Conservation (phyloP, 2,329 filamentous ascomycete genomes). For the Fusarium bactridioides region DNA sequence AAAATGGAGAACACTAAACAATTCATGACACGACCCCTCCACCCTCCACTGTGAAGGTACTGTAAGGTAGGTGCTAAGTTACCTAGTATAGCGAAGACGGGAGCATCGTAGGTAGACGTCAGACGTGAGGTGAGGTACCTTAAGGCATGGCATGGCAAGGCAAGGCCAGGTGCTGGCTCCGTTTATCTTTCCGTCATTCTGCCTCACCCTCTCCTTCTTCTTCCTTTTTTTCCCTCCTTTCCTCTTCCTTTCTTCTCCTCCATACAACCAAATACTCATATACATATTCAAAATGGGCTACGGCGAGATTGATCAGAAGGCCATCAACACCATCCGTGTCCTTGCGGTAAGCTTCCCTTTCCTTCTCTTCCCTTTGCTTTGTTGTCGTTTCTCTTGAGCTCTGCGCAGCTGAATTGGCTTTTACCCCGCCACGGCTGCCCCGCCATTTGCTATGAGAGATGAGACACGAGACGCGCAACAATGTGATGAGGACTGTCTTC, state of each 20-base stretch:
- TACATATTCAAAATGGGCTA: conserved; percentile 77
- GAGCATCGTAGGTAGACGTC: conserved; percentile 19
- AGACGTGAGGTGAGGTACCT: conserved; percentile 7
- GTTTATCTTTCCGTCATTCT: conserved; percentile 41
- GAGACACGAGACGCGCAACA: conserved; percentile 14
- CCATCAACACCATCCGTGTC: conserved; percentile 97
- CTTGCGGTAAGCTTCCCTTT: conserved; percentile 76
- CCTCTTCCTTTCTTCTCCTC: conserved; percentile 38
- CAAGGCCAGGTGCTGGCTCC: conserved; percentile 19
- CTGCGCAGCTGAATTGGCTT: conserved; percentile 43
- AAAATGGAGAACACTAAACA: conserved; percentile 41
- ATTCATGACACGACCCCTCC: conserved; percentile 49
- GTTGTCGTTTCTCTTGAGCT: conserved; percentile 43
- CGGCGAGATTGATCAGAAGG: conserved; percentile 85
- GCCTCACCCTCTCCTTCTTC: conserved; percentile 31
- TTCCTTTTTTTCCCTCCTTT: conserved; percentile 29
- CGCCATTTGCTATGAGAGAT: conserved; percentile 33
- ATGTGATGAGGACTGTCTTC: conserved; percentile 16
- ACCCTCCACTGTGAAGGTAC: conserved; percentile 12
- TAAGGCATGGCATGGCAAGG: background rate
- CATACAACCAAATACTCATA: conserved; percentile 37
- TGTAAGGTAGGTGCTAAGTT: background rate
- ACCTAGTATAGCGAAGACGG: background rate
- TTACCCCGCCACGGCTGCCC: conserved; percentile 49
- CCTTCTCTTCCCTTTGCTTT: background rate